A percentile compares a stretch with the other conserved stretches of the same genome.
phyloP scores from a whole-genome alignment of 805 yeast genomes.

The Kazachstania psychrophila region DNA sequence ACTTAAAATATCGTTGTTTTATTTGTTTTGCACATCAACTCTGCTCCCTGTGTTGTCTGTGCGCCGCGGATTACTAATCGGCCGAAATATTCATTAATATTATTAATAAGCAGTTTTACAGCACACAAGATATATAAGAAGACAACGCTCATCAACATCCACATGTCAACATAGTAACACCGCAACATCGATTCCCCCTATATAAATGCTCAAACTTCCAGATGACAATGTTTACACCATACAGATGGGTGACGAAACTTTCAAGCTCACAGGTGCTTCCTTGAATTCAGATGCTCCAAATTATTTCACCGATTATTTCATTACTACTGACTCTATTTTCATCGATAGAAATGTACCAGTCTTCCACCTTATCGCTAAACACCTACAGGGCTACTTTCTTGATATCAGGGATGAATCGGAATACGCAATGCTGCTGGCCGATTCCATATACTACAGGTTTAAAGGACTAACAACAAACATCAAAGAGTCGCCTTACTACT shows the following conservation, averaged over 20 bases:
- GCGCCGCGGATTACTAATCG: too few species aligned
- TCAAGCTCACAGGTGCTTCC: slow-evolving; percentile 61
- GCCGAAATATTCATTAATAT: too few species aligned
- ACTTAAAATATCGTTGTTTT: neutral
- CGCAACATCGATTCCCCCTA: too few species aligned
- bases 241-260: slow-evolving; percentile 55
- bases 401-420: slow-evolving; percentile 47
- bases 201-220: too few species aligned
- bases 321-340: slow-evolving; percentile 21
- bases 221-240: slow-evolving; percentile 56
- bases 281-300: slow-evolving; percentile 79
- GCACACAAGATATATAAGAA: too few species aligned
- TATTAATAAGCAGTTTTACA: too few species aligned
- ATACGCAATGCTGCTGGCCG: slow-evolving; percentile 54
- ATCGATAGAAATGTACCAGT: slow-evolving; percentile 68
- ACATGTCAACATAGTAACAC: too few species aligned
- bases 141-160: neutral
- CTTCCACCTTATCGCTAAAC: slow-evolving; percentile 55
- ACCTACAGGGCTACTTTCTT: slow-evolving; percentile 71
- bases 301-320: slow-evolving; percentile 67
- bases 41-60: too few species aligned
- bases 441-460: slow-evolving; percentile 60
- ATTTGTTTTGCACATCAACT: neutral
- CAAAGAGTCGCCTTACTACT: slow-evolving; percentile 42
- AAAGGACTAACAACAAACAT: slow-evolving; percentile 42